Evolutionary conservation across 1,284 basidiomycete genomes (phyloP), one percentile per base, ranked within the genome.

Genomic region (Entoloma clypeatum): DNA sequence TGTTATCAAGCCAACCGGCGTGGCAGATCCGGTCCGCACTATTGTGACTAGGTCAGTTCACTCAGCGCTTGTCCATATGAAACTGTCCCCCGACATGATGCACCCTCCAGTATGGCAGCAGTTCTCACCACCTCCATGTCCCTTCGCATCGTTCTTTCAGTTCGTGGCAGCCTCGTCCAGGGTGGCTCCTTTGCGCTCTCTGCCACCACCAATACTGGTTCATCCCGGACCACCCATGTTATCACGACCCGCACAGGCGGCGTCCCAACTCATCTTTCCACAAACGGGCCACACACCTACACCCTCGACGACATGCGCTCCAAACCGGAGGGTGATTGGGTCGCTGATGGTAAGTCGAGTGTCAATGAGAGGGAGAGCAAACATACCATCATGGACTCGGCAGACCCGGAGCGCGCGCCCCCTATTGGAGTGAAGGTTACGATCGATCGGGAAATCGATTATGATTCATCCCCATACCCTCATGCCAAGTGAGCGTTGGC

Each of bases 121-220:
- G 86, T 89, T 17, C 76, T 89, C 46, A 89, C 86, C 19, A 79
- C 84, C 24, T 85, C 86, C 8, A 89, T 89, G 86, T 77, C 80
- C 18, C 78, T 89, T 54, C 85, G 86, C 52, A 87, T 90, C 67
- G 72, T 90, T 50, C 81, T 90, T 51, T 74, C 76, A 48, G 81
- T 89, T 39, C 80, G 82, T 41, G 86, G 86, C 26, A 63, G 75
- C 9, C 82, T 89, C 56, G 69, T 65, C 17, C 60, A 73, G 22
- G 86, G 86, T 27, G 86, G 86, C 13, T 68, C 72, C 24, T 88
- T 86, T 58, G 72, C 79, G 21, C 80, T 81, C 54, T 71, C 76
- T 32, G 64, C 59, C 49, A 59, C 68, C 19, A 60, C 67, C 13
- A 62, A 61, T 49, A 61, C 56, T 42, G 63, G 60, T 43, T 67